Conservation (phyloP, 805 yeast genomes). For the Saitoella complicata region DNA sequence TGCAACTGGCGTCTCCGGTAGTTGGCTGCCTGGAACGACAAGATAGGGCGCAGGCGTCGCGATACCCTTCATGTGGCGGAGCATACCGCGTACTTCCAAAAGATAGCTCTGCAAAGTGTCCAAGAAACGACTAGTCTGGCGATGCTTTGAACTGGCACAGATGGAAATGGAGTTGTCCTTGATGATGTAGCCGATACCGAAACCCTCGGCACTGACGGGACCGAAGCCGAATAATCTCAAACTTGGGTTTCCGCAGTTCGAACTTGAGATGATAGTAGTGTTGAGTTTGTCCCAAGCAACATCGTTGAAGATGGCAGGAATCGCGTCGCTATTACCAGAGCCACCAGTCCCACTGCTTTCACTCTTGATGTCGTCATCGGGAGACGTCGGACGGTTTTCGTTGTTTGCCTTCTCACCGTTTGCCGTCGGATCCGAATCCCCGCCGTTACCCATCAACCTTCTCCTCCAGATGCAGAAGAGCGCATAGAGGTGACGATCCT, state of each 20-base stretch:
- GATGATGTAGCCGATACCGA: slow-evolving; percentile 83
- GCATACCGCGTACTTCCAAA: slow-evolving; percentile 38
- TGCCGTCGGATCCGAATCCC: background rate
- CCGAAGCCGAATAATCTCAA: slow-evolving; percentile 79
- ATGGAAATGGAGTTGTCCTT: slow-evolving; percentile 63
- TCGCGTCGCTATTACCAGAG: slow-evolving; percentile 18
- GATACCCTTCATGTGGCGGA: slow-evolving; percentile 13
- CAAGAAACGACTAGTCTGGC: slow-evolving; percentile 68
- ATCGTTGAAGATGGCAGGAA: slow-evolving; percentile 71
- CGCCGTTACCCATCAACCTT: slow-evolving; percentile 15
- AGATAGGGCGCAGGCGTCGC: slow-evolving; percentile 1
- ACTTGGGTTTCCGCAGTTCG: slow-evolving; percentile 88
- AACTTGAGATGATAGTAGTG: slow-evolving; percentile 63
- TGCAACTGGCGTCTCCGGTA: slow-evolving; percentile 9
- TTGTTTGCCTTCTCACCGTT: slow-evolving; percentile 9
- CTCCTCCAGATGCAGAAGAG: slow-evolving; percentile 71
- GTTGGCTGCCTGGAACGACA: slow-evolving; percentile 11
- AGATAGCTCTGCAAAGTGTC: slow-evolving; percentile 50
- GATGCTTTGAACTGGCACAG: slow-evolving; percentile 72
- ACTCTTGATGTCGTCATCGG: background rate
- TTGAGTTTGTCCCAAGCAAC: slow-evolving; percentile 77
- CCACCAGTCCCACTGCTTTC: background rate
- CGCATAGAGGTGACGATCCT: slow-evolving; percentile 81
- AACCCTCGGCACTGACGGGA: slow-evolving; percentile 79
- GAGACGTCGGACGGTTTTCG: background rate